These are phyloP conservation scores for Herpetomonas samuelpessoai DNA, from an alignment of 208 protist genomes.

Conservation along the genomic window DNA sequence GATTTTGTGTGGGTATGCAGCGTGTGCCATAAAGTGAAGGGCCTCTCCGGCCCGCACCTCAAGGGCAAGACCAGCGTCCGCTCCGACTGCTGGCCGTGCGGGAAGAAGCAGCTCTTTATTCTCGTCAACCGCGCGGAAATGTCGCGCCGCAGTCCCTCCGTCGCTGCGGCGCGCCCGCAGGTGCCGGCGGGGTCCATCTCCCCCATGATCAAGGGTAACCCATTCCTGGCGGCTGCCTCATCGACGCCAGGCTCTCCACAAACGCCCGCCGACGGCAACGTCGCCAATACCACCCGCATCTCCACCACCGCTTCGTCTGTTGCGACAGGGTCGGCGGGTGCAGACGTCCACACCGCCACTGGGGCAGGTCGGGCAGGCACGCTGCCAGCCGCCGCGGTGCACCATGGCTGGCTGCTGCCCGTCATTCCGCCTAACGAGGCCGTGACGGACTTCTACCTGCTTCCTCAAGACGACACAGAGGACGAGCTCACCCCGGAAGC, in stretches of 20 bases:
- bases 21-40: conserved; percentile 36
- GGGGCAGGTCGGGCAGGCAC: not conserved
- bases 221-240: not conserved
- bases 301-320: not conserved
- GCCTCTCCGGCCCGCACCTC: conserved; percentile 24
- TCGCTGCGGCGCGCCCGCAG: not conserved
- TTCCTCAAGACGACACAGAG: not conserved
- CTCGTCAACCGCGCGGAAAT: conserved; percentile 5
- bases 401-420: not conserved
- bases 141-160: not conserved
- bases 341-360: not conserved
- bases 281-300: not conserved
- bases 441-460: not conserved
- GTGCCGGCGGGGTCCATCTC: not conserved
- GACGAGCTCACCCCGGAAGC: not conserved
- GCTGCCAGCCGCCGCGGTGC: not conserved
- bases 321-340: not conserved
- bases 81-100: conserved; percentile 54
- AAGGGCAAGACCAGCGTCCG: conserved; percentile 36
- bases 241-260: not conserved
- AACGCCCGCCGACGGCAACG: too few relatives aligned
- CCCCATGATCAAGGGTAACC: not conserved
- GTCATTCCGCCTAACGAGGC: not conserved
- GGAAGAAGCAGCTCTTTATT: conserved; percentile 27
- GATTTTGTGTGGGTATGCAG: conserved; percentile 32